Conservation (phyloP, 352 stramenopile genomes). For the Pythium phragmiticola region DNA sequence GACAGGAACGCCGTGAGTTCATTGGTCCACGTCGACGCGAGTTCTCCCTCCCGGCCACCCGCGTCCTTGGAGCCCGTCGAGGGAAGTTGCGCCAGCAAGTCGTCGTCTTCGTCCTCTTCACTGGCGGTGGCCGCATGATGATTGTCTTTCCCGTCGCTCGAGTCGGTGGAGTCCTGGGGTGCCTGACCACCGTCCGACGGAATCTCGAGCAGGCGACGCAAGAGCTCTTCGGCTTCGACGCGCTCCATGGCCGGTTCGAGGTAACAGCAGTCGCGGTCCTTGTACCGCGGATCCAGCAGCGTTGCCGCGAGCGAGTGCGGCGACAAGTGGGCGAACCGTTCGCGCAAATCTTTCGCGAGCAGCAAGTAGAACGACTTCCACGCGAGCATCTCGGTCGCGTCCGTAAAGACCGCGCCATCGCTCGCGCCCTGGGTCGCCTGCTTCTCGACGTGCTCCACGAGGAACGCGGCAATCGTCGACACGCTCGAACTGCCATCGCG, state of each 20-base stretch:
- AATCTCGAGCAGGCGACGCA: constrained; percentile 60
- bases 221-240: constrained; percentile 49
- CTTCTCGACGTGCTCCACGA: constrained; percentile 72
- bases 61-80: constrained; percentile 55
- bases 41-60: constrained; percentile 35
- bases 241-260: constrained; percentile 52
- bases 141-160: background rate
- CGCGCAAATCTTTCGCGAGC: constrained; percentile 50
- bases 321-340: constrained; percentile 51
- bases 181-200: constrained; percentile 22
- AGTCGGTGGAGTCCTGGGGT: background rate
- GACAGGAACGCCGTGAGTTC: constrained; percentile 73
- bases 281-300: constrained; percentile 78
- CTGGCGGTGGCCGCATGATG: constrained; percentile 3
- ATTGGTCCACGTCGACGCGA: constrained; percentile 69
- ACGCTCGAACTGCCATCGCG: constrained; percentile 75
- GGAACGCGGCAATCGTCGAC: constrained; percentile 66
- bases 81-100: constrained; percentile 66
- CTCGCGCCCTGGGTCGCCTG: constrained; percentile 30
- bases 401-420: constrained; percentile 20
- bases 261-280: constrained; percentile 81
- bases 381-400: constrained; percentile 33
- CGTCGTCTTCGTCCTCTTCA: constrained; percentile 69
- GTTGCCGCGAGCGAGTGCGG: constrained; percentile 68
- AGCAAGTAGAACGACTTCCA: constrained; percentile 69